Percentiles rank a stretch among this genome's conserved stretches.
Conservation (phyloP, 2,329 filamentous ascomycete genomes). For the Clonostachys sp. region DNA sequence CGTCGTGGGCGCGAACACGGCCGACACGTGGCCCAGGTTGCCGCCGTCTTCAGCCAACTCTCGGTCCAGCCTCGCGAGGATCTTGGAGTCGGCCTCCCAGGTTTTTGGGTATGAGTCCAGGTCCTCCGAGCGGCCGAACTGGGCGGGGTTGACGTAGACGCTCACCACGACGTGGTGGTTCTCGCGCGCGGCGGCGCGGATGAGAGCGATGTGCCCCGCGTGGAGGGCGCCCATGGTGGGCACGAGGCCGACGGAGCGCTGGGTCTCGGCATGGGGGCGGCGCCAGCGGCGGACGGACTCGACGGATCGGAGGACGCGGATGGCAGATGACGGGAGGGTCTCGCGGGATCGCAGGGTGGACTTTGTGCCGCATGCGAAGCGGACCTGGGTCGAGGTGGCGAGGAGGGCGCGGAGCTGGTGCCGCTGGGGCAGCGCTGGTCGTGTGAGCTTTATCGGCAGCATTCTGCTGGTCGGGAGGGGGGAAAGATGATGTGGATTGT, state of each 20-base stretch:
- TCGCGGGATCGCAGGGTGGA: constrained; percentile 17
- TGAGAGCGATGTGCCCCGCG: constrained; percentile 79
- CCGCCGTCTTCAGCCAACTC: constrained; percentile 61
- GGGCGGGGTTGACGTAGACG: constrained; percentile 94
- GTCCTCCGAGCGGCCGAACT: constrained; percentile 89
- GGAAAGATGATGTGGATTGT: neutral
- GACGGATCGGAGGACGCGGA: constrained; percentile 74
- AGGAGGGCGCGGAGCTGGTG: neutral
- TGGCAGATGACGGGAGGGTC: constrained; percentile 50
- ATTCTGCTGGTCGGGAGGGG: neutral
- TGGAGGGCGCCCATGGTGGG: constrained; percentile 99
- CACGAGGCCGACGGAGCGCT: constrained; percentile 77
- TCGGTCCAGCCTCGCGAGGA: constrained; percentile 63
- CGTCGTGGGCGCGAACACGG: constrained; percentile 82
- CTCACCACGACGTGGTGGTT: constrained; percentile 86
- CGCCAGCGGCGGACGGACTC: constrained; percentile 67
- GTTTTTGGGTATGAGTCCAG: constrained; percentile 85
- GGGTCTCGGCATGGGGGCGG: constrained; percentile 57
- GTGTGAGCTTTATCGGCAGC: neutral
- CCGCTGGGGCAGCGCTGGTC: neutral
- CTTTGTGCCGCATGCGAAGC: neutral
- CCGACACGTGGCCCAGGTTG: constrained; percentile 66
- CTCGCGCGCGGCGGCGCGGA: constrained; percentile 77
- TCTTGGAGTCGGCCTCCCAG: constrained; percentile 71
- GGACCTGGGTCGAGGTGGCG: neutral